Percentiles rank a stretch among this genome's conserved stretches.
Evolutionary conservation across 768 basidiomycete species (phyloP).

Genomic region (Rhodotorula sphaerocarpa): DNA sequence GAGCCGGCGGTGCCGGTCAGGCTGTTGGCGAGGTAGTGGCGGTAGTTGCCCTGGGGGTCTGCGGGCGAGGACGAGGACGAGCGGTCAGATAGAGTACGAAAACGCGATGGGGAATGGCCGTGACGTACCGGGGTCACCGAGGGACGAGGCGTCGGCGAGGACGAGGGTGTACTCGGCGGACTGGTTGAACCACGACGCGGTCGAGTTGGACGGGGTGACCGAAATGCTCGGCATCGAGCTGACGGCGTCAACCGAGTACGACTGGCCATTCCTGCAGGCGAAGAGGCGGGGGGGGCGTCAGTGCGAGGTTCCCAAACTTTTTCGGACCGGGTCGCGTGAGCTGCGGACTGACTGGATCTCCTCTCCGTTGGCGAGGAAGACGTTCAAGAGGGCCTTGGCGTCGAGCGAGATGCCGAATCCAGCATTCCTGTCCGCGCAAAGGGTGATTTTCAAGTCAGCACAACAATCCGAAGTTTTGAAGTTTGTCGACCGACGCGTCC

Average conservation of each 20-base stretch:
- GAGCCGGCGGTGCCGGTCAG: constrained; percentile 12
- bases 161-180: constrained; percentile 21
- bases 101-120: no score
- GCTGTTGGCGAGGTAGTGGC: constrained; percentile 34
- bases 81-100: no score
- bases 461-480: no score
- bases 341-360: constrained; percentile 4
- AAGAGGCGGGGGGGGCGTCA: no score
- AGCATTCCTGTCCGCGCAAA: constrained; percentile 6
- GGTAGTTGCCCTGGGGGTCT: constrained; percentile 4
- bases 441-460: background rate
- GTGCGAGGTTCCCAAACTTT: no score
- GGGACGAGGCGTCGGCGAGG: constrained; percentile 31
- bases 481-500: background rate
- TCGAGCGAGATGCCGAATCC: constrained; percentile 16
- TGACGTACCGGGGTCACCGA: constrained; percentile 25
- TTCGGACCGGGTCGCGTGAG: no score
- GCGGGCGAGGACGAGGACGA: no score
- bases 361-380: constrained; percentile 2
- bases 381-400: constrained; percentile 12
- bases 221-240: constrained; percentile 4
- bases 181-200: constrained; percentile 13
- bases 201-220: constrained; percentile 19
- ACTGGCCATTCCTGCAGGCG: constrained; percentile 20
- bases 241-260: constrained; percentile 22